phyloP scores from a whole-genome alignment of 331 rosid species.

The Telfairia occidentalis region DNA sequence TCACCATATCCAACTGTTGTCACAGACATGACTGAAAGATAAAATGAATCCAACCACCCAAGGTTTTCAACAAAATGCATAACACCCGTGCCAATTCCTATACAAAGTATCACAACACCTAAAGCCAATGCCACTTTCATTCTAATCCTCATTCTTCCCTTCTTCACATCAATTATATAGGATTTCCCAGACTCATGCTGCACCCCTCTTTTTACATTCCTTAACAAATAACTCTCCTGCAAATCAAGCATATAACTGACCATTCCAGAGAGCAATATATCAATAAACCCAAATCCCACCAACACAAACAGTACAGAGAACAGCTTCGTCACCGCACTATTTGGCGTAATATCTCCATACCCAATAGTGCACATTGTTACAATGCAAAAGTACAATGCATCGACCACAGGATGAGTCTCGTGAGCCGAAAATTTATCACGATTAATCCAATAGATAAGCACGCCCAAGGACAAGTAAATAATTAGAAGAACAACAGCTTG shows the following conservation, averaged over 20 bases:
- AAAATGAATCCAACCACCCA: constrained; percentile 86
- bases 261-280: constrained; percentile 83
- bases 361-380: constrained; percentile 98
- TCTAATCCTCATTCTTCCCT: constrained; percentile 98
- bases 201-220: constrained; percentile 40
- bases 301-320: constrained; percentile 78
- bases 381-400: constrained; percentile 82
- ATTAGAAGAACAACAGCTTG: constrained; percentile 57
- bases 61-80: constrained; percentile 82
- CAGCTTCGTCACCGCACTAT: constrained; percentile 54
- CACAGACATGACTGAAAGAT: constrained; percentile 95
- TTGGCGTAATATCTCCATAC: constrained; percentile 86
- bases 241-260: constrained; percentile 83
- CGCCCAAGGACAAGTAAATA: constrained; percentile 59
- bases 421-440: constrained; percentile 34
- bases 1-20: constrained; percentile 98
- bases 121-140: constrained; percentile 91
- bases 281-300: constrained; percentile 89
- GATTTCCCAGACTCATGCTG: constrained; percentile 41
- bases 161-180: constrained; percentile 73
- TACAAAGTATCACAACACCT: constrained; percentile 82
- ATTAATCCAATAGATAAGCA: constrained; percentile 62
- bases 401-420: constrained; percentile 79
- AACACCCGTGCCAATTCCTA: constrained; percentile 58
- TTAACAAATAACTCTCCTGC: constrained; percentile 70